phyloP scores from a whole-genome alignment of 2,329 filamentous ascomycete genomes.

The Penicillium fuscoglaucum region DNA sequence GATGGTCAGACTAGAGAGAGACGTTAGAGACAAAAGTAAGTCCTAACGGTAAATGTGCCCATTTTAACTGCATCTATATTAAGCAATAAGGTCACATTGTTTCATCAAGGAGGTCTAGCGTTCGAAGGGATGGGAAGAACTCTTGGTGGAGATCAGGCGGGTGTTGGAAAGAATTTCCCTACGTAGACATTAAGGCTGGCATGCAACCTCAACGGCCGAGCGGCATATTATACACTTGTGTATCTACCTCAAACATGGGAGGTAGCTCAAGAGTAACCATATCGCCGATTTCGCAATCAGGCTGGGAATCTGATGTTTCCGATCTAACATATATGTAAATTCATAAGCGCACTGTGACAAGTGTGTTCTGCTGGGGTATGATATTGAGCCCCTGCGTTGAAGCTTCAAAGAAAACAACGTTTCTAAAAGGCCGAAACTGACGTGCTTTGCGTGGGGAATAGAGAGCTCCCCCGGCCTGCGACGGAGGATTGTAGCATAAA shows the following conservation, averaged over 20 bases:
- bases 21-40: neutral
- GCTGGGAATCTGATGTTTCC: neutral
- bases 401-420: neutral
- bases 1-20: neutral
- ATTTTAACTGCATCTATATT: slow-evolving; percentile 10
- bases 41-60: neutral
- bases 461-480: slow-evolving; percentile 12
- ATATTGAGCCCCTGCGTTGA: neutral
- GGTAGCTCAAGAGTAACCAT: neutral
- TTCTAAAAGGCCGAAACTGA: slow-evolving; percentile 14
- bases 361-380: neutral
- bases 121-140: slow-evolving; percentile 17
- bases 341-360: neutral
- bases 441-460: slow-evolving; percentile 22
- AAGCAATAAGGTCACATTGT: slow-evolving; percentile 16
- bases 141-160: slow-evolving; percentile 13
- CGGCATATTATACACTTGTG: slow-evolving; percentile 3
- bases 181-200: slow-evolving; percentile 12
- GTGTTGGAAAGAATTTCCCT: slow-evolving; percentile 20
- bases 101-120: slow-evolving; percentile 9
- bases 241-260: neutral
- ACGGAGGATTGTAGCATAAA: slow-evolving; percentile 8
- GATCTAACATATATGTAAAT: neutral
- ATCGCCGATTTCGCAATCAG: slow-evolving; percentile 1
- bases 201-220: slow-evolving; percentile 6